Base-by-base conservation (phyloP, 2,329 filamentous ascomycete species). In the Thelonectria discophora region DNA sequence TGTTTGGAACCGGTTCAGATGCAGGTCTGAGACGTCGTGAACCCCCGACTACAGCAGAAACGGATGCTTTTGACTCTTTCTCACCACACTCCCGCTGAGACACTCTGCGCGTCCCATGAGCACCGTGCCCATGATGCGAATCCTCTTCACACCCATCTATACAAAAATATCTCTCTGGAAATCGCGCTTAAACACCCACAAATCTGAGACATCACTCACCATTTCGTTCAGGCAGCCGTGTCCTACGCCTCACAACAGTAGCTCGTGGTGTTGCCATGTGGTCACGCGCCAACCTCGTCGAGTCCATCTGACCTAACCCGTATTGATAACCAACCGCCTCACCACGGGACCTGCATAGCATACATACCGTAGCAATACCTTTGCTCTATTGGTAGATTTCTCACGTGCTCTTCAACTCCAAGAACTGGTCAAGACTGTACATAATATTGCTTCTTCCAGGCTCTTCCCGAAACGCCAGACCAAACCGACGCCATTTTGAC, bases 381-480 rank as follows among this genome's bases (percentile, higher is more conserved):
- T 64, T 60, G 62, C 54, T 71, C 62, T 69, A 70, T 69, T 69
- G 63, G 57, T 56, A 60, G 50, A 63, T 58, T 57, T 69, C 51
- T 58, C 63, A 63, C 54, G 51, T 66, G 62, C 63, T 58, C 64
- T 56, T 68, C 65, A 65, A 64, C 65, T 69, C 67, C 50, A 57
- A 66, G 61, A 61, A 69, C 53, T 60, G 65, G 60, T 71, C 60
- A 58, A 67, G 61, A 68, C 59, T 70, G 63, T 70, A 74, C 71
- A 74, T 67, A 67, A 67, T 67, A 73, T 68, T 66, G 67, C 69
- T 63, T 70, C 72, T 72, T 75, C 68, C 66, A 67, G 61, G 63
- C 60, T 70, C 71, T 69, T 69, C 65, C 72, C 55, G 24, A 64
- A 76, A 76, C 74, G 74, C 74, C 74, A 69, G 58, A 65, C 70